Evolutionary conservation across 2,329 filamentous ascomycete species (phyloP).

Genomic region (Fusarium dlaminii): DNA sequence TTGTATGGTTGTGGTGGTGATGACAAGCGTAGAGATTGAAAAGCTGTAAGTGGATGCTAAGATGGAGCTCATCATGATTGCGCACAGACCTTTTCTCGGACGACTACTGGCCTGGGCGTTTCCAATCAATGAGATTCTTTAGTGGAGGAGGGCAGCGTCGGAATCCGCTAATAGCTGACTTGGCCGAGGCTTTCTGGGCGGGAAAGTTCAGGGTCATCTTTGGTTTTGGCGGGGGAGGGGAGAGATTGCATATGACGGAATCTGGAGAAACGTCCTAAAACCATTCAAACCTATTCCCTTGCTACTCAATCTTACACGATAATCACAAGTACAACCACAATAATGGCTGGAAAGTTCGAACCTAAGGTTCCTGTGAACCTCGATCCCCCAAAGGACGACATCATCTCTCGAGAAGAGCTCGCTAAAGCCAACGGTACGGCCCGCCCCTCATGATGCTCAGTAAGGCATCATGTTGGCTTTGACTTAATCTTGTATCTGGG

Average conservation of each 20-base stretch:
- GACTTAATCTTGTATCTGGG: not conserved
- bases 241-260: slow-evolving; percentile 35
- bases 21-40: slow-evolving; percentile 17
- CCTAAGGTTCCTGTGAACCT: slow-evolving; percentile 81
- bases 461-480: not conserved
- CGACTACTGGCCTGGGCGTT: slow-evolving; percentile 35
- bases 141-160: slow-evolving; percentile 2
- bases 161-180: slow-evolving; percentile 1
- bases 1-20: not conserved
- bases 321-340: not conserved
- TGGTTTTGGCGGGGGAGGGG: slow-evolving; percentile 28
- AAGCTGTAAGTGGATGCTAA: slow-evolving; percentile 20
- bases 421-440: slow-evolving; percentile 82
- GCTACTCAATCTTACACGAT: not conserved
- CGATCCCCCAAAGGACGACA: slow-evolving; percentile 85
- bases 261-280: slow-evolving; percentile 9
- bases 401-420: slow-evolving; percentile 82
- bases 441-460: not conserved
- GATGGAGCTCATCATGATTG: slow-evolving; percentile 19
- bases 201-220: slow-evolving; percentile 7
- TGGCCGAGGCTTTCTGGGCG: slow-evolving; percentile 18
- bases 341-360: slow-evolving; percentile 75
- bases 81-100: slow-evolving; percentile 33
- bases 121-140: slow-evolving; percentile 16
- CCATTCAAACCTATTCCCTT: not conserved